Conservation (phyloP, 148 eudicot genomes). For the Polygonum maritimum region DNA sequence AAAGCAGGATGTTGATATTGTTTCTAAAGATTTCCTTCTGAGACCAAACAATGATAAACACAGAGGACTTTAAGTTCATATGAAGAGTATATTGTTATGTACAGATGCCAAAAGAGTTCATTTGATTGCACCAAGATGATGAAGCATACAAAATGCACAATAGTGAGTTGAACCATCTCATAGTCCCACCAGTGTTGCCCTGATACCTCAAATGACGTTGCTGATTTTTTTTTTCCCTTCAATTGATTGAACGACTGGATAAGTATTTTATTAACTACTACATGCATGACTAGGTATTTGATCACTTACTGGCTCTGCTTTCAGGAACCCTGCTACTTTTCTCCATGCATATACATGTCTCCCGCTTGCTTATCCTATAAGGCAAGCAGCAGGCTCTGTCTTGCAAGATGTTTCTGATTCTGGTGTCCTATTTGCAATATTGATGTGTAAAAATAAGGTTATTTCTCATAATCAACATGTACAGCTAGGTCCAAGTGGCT, state of each 20-base stretch:
- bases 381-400: constrained; percentile 91
- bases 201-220: background rate
- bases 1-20: background rate
- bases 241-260: background rate
- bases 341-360: constrained; percentile 98
- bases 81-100: background rate
- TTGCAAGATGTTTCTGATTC: constrained; percentile 96
- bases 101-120: background rate
- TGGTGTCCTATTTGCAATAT: constrained; percentile 87
- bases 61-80: background rate
- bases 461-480: background rate
- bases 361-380: constrained; percentile 86
- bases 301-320: background rate
- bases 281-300: background rate
- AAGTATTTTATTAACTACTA: background rate
- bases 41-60: background rate
- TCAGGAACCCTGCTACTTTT: constrained; percentile 94
- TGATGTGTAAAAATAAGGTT: constrained; percentile 95
- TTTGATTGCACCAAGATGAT: background rate
- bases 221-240: background rate
- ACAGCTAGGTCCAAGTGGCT: constrained; percentile 2
- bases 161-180: background rate
- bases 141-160: background rate
- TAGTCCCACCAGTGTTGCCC: background rate
- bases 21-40: background rate